These are phyloP conservation scores for Epichloe brachyelytri DNA, from an alignment of 2,329 filamentous ascomycete species.

Conservation along the genomic window DNA sequence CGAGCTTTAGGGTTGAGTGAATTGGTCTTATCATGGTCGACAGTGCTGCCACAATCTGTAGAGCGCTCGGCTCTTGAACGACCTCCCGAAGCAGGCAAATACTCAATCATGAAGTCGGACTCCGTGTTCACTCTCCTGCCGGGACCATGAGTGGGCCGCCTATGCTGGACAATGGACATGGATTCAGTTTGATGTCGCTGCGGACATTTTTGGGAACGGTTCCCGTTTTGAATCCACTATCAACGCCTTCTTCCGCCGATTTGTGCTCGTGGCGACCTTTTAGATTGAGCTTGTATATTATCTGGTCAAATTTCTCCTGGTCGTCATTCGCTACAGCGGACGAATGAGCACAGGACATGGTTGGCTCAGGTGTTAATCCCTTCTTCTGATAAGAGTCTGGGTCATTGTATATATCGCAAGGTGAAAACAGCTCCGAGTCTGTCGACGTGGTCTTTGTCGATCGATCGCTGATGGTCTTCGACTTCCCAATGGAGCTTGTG, in stretches of 20 bases:
- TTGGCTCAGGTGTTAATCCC: background rate
- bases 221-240: background rate
- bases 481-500: background rate
- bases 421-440: background rate
- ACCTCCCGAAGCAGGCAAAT: background rate
- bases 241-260: background rate
- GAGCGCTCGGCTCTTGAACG: background rate
- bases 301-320: slow-evolving; percentile 13
- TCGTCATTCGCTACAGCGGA: background rate
- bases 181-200: background rate
- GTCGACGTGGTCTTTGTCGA: background rate
- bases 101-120: slow-evolving; percentile 6
- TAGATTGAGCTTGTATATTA: slow-evolving; percentile 16
- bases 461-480: background rate
- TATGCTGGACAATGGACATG: background rate
- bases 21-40: background rate
- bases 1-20: slow-evolving; percentile 10
- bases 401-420: background rate
- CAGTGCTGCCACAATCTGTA: background rate
- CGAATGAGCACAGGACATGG: background rate
- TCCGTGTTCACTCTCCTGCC: slow-evolving; percentile 8
- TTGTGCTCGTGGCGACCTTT: slow-evolving; percentile 1
- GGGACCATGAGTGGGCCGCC: background rate
- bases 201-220: background rate
- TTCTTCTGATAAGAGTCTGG: background rate